phyloP scores from a whole-genome alignment of 305 asterid genomes.

The Solanum chacoense region DNA sequence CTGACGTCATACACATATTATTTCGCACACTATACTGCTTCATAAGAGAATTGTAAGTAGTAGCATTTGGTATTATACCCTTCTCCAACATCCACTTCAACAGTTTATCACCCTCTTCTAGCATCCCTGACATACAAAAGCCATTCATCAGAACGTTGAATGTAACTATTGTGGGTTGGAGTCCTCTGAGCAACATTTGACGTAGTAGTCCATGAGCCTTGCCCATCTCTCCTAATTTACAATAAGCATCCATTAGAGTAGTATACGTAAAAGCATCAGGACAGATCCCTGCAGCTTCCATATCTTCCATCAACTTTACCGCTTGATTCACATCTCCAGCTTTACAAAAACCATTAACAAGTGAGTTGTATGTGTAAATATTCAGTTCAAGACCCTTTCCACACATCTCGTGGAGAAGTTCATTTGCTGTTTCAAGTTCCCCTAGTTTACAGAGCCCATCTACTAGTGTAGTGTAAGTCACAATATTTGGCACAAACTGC shows the following conservation, averaged over 20 bases:
- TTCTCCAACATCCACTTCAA: conserved; percentile 86
- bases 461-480: conserved; percentile 83
- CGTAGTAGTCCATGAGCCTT: conserved; percentile 66
- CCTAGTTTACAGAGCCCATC: conserved; percentile 96
- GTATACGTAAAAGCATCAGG: conserved; percentile 83
- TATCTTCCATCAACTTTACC: conserved; percentile 49
- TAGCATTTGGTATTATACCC: conserved; percentile 68
- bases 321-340: conserved; percentile 64
- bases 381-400: conserved; percentile 68
- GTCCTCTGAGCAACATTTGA: conserved; percentile 62
- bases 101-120: conserved; percentile 70
- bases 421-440: conserved; percentile 67
- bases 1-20: conserved; percentile 54
- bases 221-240: conserved; percentile 65
- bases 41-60: conserved; percentile 70
- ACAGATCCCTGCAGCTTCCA: conserved; percentile 55
- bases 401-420: conserved; percentile 69
- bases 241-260: conserved; percentile 80
- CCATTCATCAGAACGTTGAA: conserved; percentile 90
- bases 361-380: conserved; percentile 64
- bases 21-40: conserved; percentile 67
- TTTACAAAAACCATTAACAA: conserved; percentile 82
- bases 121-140: conserved; percentile 68
- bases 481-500: conserved; percentile 63
- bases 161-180: conserved; percentile 77